Conservation (phyloP, 2,329 filamentous ascomycete species). For the Pseudogymnoascus sp. region DNA sequence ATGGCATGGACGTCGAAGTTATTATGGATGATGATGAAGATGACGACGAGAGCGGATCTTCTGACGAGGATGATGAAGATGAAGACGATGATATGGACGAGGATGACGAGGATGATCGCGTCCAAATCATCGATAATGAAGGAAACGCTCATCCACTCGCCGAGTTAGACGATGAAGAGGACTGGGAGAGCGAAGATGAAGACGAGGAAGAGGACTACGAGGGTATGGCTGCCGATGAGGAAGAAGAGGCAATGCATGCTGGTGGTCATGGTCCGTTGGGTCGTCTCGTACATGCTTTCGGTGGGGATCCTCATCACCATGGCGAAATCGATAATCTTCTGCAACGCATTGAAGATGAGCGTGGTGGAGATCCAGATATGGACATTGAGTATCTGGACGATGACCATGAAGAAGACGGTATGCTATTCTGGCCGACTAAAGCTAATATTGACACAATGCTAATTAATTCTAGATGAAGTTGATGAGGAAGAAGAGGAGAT, state of each 20-base stretch:
- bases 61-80: conserved; percentile 47
- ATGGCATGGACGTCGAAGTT: conserved; percentile 57
- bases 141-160: conserved; percentile 42
- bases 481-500: conserved; percentile 65
- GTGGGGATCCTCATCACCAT: conserved; percentile 22
- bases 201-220: conserved; percentile 44
- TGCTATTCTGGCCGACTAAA: conserved; percentile 12
- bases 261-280: conserved; percentile 36
- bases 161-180: conserved; percentile 53
- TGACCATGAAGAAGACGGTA: conserved; percentile 53
- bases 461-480: conserved; percentile 27
- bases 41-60: conserved; percentile 36
- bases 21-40: conserved; percentile 74
- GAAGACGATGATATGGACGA: conserved; percentile 55
- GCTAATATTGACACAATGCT: not conserved
- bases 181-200: conserved; percentile 56
- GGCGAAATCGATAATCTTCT: conserved; percentile 32
- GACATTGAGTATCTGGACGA: conserved; percentile 46
- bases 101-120: conserved; percentile 46
- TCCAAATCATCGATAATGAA: conserved; percentile 58
- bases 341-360: conserved; percentile 36
- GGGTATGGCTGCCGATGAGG: conserved; percentile 41
- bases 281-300: conserved; percentile 49
- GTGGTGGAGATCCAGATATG: conserved; percentile 40
- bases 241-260: conserved; percentile 44